Base-by-base conservation (phyloP, 257 asterid species). In the Ocimum tenuiflorum region DNA sequence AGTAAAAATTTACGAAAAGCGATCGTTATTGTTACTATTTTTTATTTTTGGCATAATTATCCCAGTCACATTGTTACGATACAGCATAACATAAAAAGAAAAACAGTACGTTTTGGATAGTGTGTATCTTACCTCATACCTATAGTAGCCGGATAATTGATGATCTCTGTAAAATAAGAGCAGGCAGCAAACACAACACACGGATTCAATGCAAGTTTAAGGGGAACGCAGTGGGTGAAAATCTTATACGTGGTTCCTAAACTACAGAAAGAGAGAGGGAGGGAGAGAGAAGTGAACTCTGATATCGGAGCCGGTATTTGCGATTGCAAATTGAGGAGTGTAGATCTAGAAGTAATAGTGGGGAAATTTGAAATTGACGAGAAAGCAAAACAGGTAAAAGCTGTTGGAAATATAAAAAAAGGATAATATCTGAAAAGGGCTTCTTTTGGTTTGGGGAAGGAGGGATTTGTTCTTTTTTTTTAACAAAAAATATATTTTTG, bases 101-200 rank as follows among this genome's bases (percentile, higher is more conserved):
- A 22, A 22, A 14, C 60, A 65, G 52, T 17, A 65, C 45, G 60
- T 18, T 8, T 17, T 3, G 2, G n/a, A n/a, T n/a, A n/a, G n/a
- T n/a, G n/a, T n/a, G n/a, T 19, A 8, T 27, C 77, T 79, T 68
- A 91, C 96, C 96, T 86, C 83, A 75, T 83, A 17, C 87, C 89
- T 45, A 71, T 47, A 70, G 83, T 58, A 66, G 73, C 72, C 8
- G 83, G 72, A 59, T 67, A 60, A 51, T 62, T 15, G 95, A 88
- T 48, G 88, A 73, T 57, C 96, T 77, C 95, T 91, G 88, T 39
- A 74, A 64, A 46, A 65, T 15, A 68, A 57, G 54, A 52, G 41
- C 47, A 67, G 15, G 46, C 36, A 55, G 9, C n/a, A n/a, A n/a
- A 45, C 46, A 64, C 48, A 13, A 47, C 42, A 55, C 27, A 42